A percentile compares a stretch with the other conserved stretches of the same genome.
Evolutionary conservation across 352 stramenopile genomes (phyloP).

Genomic region (Pythium sukuiense): DNA sequence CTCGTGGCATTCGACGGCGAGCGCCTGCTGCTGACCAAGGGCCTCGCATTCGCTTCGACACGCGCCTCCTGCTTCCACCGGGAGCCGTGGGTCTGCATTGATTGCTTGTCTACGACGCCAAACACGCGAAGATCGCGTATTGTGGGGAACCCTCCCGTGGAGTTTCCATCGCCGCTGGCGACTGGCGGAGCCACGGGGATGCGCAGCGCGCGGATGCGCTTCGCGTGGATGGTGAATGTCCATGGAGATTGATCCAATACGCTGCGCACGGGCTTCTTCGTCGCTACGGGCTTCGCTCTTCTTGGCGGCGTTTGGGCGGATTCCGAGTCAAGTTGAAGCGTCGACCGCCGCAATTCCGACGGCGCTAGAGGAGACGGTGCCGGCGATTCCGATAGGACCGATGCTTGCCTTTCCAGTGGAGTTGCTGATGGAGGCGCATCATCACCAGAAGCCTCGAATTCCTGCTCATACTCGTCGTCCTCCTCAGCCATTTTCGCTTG

Average conservation of each 20-base stretch:
- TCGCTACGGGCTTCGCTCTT: conserved; percentile 16
- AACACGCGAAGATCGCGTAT: conserved; percentile 66
- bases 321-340: not conserved
- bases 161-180: not conserved
- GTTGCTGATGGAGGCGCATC: not conserved
- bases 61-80: conserved; percentile 50
- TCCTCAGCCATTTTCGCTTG: conserved; percentile 13
- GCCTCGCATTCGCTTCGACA: not conserved
- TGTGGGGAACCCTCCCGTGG: not conserved
- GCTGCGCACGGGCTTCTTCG: conserved; percentile 11
- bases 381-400: not conserved
- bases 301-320: conserved; percentile 7
- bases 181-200: conserved; percentile 38
- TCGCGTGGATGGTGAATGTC: conserved; percentile 42
- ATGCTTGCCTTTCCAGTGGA: conserved; percentile 4
- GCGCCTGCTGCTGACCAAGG: conserved; percentile 6
- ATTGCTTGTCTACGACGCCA: conserved; percentile 49
- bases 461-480: conserved; percentile 28
- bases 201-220: conserved; percentile 44
- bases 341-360: conserved; percentile 1
- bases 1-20: not conserved
- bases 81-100: conserved; percentile 49
- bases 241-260: conserved; percentile 48
- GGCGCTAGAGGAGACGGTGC: not conserved
- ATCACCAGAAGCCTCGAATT: conserved; percentile 28